Evolutionary conservation across 2,329 filamentous ascomycete genomes (phyloP), one percentile per base, ranked within the genome.

Genomic region (Sporothrix schenckii): DNA sequence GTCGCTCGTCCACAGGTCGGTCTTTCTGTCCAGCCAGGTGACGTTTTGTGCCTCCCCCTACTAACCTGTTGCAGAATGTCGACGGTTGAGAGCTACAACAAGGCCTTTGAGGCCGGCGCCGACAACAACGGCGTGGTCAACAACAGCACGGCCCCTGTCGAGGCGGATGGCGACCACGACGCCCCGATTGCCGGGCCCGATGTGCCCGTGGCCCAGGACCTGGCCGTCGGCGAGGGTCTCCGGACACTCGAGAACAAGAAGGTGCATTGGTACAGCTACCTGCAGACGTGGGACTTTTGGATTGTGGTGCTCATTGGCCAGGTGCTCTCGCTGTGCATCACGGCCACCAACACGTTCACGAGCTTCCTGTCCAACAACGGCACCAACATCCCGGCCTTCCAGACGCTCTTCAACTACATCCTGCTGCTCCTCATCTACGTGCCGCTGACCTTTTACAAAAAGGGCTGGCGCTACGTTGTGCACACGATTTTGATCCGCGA

Each of bases 321-420:
- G 85, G 80, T 93, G 68, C 88, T 97, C 58, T 89, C 94, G 4
- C 88, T 99, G 71, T 94, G 93, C 83, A 95, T 97, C 81, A 97
- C 94, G 0, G 89, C 88, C 41, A 97, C 94, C 66, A 97, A 96
- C 84, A 98, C 95, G 63, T 92, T 98, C 78, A 92, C 91, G 50
- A 88, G 86, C 34, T 87, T 97, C 69, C 88, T 99, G 41, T 85
- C 85, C 70, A 76, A 79, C 11, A 80, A 81, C 5, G 86, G 89
- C 66, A 94, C 91, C 74, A 93, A 88, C 72, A 96, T 98, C 75
- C 95, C 95, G 9, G 93, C 95, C 69, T 97, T 98, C 83, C 95
- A 99, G 82, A 93, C 92, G 41, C 87, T 98, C 76, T 96, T 97
- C 86, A 97, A 95, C 82, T 99, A 99, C 81, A 86, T 93, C 56